Percentiles rank a stretch among this genome's conserved stretches.
Evolutionary conservation across 2,329 filamentous ascomycete species (phyloP).

Genomic region (Podosphaera fusca): DNA sequence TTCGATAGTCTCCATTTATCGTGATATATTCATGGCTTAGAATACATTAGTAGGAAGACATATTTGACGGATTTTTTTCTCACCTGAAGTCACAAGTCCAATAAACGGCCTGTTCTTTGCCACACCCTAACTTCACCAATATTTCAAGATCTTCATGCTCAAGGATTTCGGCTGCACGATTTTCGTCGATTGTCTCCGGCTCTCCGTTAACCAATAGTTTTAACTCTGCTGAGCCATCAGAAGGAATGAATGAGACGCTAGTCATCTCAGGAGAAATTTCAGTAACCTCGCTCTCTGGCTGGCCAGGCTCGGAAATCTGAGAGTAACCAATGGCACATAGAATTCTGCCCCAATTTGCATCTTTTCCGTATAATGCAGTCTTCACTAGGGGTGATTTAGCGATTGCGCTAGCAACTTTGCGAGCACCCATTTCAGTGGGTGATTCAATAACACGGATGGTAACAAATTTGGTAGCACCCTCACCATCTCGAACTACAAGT

Average conservation of each 20-base stretch:
- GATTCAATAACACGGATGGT: constrained; percentile 67
- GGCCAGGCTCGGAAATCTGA: constrained; percentile 33
- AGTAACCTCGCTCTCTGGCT: constrained; percentile 32
- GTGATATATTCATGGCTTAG: constrained; percentile 38
- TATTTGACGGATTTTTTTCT: constrained; percentile 18
- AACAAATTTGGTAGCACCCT: constrained; percentile 95
- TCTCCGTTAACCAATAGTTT: constrained; percentile 59
- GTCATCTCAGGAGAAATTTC: constrained; percentile 47
- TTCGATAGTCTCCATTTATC: constrained; percentile 47
- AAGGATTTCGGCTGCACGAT: constrained; percentile 52
- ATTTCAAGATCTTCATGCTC: constrained; percentile 63
- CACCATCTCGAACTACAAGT: constrained; percentile 84
- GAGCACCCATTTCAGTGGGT: constrained; percentile 43
- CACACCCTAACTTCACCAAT: constrained; percentile 47
- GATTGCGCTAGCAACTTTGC: constrained; percentile 66
- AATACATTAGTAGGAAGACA: constrained; percentile 5
- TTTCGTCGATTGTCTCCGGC: constrained; percentile 58
- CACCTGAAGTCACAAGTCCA: constrained; percentile 80
- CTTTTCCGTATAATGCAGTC: constrained; percentile 87
- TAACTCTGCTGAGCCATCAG: constrained; percentile 53
- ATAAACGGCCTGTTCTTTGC: constrained; percentile 43
- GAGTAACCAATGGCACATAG: constrained; percentile 82
- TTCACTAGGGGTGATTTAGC: constrained; percentile 86
- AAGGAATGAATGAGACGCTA: constrained; percentile 56
- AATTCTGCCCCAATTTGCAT: constrained; percentile 97